Conservation (phyloP, 2,329 filamentous ascomycete genomes). For the Colletotrichum spaethianum region DNA sequence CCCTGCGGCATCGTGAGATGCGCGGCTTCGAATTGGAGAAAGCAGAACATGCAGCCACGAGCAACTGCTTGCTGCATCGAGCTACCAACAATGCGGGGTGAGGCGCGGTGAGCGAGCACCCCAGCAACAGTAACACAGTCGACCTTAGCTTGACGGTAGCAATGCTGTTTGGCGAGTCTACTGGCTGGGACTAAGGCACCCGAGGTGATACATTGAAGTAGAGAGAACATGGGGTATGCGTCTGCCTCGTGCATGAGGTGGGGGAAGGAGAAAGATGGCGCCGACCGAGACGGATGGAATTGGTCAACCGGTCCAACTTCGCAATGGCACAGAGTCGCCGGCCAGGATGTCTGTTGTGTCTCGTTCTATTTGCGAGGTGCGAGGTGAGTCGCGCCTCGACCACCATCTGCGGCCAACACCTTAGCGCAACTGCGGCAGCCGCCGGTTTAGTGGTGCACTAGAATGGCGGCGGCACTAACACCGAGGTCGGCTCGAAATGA, state of each 20-base stretch:
- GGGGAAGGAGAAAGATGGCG: background rate
- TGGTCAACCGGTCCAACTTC: background rate
- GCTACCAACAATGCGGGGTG: conserved; percentile 31
- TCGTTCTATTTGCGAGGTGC: background rate
- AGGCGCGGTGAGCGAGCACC: background rate
- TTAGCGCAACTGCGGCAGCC: conserved; percentile 11
- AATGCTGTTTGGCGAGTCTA: background rate
- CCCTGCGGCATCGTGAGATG: conserved; percentile 7
- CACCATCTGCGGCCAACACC: background rate
- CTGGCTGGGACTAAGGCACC: background rate
- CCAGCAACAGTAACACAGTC: conserved; percentile 6
- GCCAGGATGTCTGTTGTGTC: background rate
- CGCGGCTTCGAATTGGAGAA: background rate
- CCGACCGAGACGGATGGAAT: background rate
- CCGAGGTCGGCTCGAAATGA: background rate
- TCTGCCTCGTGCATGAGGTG: background rate
- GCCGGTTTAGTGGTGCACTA: conserved; percentile 3
- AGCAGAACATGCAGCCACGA: conserved; percentile 15
- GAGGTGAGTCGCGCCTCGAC: background rate
- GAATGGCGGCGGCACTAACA: conserved; percentile 15
- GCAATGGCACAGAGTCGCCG: background rate
- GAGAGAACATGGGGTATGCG: background rate
- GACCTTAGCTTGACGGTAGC: background rate
- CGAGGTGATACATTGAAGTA: background rate
- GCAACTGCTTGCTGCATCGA: conserved; percentile 15